Evolutionary conservation across 2,329 filamentous ascomycete genomes (phyloP).

Genomic region (Epichloe elymi): DNA sequence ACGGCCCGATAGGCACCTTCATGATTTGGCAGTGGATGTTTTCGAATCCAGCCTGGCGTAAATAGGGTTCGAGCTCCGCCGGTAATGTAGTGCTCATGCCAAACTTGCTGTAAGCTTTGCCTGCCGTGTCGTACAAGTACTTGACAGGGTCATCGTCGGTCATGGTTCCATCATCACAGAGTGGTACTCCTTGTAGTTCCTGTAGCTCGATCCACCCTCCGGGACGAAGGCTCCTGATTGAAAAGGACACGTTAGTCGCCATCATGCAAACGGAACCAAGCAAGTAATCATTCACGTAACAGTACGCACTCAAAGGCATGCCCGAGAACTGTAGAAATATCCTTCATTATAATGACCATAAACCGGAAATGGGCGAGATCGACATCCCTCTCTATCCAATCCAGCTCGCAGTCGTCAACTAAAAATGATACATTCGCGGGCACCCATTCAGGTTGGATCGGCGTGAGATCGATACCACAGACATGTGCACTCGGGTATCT

Average conservation of each 20-base stretch:
- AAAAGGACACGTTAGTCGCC: not conserved
- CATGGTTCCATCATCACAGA: conserved; percentile 23
- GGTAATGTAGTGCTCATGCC: conserved; percentile 10
- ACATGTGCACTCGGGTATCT: conserved; percentile 23
- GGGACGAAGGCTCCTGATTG: conserved; percentile 18
- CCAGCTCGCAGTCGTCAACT: conserved; percentile 21
- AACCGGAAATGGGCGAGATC: conserved; percentile 20
- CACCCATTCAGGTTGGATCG: conserved; percentile 27
- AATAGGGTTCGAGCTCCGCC: conserved; percentile 7
- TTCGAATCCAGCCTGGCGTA: conserved; percentile 10
- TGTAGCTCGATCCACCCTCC: conserved; percentile 32
- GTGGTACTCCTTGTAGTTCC: conserved; percentile 21
- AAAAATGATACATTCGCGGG: conserved; percentile 27
- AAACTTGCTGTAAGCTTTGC: conserved; percentile 7
- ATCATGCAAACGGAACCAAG: not conserved
- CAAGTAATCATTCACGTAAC: not conserved
- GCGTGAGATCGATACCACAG: conserved; percentile 25
- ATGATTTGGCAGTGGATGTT: conserved; percentile 20
- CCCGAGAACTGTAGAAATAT: conserved; percentile 8
- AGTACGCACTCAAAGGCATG: conserved; percentile 11
- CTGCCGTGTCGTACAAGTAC: conserved; percentile 6
- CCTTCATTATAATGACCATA: conserved; percentile 9
- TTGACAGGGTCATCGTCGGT: conserved; percentile 8
- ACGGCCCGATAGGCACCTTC: conserved; percentile 24
- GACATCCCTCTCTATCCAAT: conserved; percentile 14